A percentile compares a stretch with the other conserved stretches of the same genome.
These are phyloP conservation scores for Hanseniaspora thailandica DNA, from an alignment of 805 yeast genomes.

Conservation along the genomic window DNA sequence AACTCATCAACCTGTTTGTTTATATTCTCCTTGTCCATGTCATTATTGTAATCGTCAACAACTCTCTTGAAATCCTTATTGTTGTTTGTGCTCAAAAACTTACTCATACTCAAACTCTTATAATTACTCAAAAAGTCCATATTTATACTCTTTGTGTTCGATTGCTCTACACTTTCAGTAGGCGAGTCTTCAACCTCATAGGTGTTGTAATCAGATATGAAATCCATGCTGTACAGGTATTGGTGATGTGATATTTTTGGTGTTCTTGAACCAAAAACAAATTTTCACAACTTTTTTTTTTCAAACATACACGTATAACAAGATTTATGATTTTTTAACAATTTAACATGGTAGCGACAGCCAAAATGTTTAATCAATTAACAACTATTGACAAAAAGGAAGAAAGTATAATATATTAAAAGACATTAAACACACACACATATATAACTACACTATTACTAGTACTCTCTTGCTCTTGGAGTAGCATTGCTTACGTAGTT, in stretches of 20 bases:
- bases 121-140: conserved; percentile 10
- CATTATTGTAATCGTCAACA: conserved; percentile 18
- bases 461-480: background rate
- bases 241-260: background rate
- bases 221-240: background rate
- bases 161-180: background rate
- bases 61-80: conserved; percentile 20
- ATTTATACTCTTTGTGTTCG: background rate
- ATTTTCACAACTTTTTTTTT: background rate
- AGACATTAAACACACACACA: too few relatives aligned
- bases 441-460: too few relatives aligned
- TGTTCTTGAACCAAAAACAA: background rate
- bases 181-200: conserved; percentile 4
- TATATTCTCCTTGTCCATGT: conserved; percentile 22
- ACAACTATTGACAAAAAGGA: too few relatives aligned
- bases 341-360: background rate
- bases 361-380: too few relatives aligned
- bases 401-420: too few relatives aligned
- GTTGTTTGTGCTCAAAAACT: background rate
- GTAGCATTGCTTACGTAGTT: background rate
- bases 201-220: conserved; percentile 9
- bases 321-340: background rate
- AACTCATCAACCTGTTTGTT: conserved; percentile 20
- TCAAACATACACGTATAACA: background rate
- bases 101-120: conserved; percentile 5